phyloP scores from a whole-genome alignment of 495 filamentous ascomycete genomes.

The Terfezia boudieri region DNA sequence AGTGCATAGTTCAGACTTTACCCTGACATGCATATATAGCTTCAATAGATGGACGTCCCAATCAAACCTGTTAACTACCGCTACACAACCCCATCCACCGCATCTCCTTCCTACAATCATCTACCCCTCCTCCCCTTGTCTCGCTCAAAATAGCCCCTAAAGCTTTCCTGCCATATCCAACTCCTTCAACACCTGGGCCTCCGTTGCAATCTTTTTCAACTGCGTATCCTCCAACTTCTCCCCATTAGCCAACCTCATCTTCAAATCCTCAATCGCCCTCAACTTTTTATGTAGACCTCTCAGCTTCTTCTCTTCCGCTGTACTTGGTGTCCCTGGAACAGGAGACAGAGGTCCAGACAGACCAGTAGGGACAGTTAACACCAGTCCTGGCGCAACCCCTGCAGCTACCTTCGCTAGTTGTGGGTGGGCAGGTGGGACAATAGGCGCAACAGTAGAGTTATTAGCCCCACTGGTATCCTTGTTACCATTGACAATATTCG shows the following conservation, averaged over 20 bases:
- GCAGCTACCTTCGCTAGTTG: background rate
- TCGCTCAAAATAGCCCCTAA: background rate
- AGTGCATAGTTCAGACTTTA: too few species aligned
- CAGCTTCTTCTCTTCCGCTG: constrained; percentile 46
- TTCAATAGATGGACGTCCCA: too few species aligned
- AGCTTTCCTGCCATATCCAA: constrained; percentile 34
- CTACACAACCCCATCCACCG: too few species aligned
- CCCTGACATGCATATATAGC: too few species aligned
- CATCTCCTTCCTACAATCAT: too few species aligned
- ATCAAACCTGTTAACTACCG: too few species aligned
- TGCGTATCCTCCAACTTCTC: constrained; percentile 97
- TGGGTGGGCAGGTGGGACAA: background rate
- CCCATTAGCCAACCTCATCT: constrained; percentile 79
- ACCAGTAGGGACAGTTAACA: background rate
- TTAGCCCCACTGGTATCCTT: constrained; percentile 1
- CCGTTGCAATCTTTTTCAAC: constrained; percentile 92
- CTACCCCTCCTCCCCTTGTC: too few species aligned
- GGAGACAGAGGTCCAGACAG: background rate
- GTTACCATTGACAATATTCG: background rate
- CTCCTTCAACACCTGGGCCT: constrained; percentile 60
- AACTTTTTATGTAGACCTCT: constrained; percentile 87
- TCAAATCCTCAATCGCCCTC: constrained; percentile 87
- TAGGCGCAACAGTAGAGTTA: constrained; percentile 6
- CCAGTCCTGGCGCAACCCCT: background rate
- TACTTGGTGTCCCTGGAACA: constrained; percentile 6